phyloP scores from a whole-genome alignment of 2,329 filamentous ascomycete species.

The Colletotrichum orchidophilum region DNA sequence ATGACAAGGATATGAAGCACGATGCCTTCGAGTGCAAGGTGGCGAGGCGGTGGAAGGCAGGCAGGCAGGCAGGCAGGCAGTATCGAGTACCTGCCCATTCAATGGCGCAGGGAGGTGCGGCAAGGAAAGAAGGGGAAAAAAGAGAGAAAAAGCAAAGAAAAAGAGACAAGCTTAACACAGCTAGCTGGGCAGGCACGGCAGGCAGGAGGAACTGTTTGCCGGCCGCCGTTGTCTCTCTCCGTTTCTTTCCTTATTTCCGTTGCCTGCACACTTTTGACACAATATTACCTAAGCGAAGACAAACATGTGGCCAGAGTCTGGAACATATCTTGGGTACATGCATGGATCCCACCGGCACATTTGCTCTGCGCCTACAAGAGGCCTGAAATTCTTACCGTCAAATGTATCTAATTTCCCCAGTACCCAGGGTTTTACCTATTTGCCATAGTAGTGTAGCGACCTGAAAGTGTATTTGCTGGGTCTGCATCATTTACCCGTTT shows the following conservation, averaged over 20 bases:
- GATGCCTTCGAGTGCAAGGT: conserved; percentile 14
- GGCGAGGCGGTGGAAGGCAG: conserved; percentile 16
- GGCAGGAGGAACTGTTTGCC: neutral
- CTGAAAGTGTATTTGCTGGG: neutral
- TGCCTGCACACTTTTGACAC: neutral
- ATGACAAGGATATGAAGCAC: neutral
- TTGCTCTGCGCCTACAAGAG: neutral
- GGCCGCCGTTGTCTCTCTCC: neutral
- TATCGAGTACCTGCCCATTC: neutral
- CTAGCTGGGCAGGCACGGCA: neutral
- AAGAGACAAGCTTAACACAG: neutral
- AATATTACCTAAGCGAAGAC: neutral
- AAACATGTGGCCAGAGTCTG: neutral
- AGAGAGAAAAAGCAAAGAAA: neutral
- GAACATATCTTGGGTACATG: neutral
- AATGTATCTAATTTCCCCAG: neutral
- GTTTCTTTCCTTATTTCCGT: neutral
- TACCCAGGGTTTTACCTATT: neutral
- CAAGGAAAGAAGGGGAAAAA: neutral
- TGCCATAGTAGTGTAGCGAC: neutral
- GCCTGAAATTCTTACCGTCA: neutral
- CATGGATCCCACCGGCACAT: neutral
- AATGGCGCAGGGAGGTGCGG: neutral
- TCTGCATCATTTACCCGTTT: neutral
- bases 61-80: neutral